Conservation (phyloP, 768 basidiomycete genomes). For the Xerocomellus chrysenteron region DNA sequence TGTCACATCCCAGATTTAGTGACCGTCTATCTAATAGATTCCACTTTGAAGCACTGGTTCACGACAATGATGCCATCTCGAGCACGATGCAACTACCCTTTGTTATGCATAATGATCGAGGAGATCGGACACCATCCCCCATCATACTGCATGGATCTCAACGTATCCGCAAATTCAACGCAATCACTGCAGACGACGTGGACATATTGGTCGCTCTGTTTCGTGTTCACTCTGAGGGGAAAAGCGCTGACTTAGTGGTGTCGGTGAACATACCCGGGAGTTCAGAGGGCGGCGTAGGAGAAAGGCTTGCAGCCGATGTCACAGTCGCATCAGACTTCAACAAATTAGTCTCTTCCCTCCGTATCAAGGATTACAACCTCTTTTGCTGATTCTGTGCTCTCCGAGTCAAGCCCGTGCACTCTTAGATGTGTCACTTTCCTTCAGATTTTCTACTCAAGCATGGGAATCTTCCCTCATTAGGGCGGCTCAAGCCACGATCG, state of each 20-base stretch:
- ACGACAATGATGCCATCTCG: constrained; percentile 78
- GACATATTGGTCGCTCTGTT: constrained; percentile 79
- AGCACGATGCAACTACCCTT: constrained; percentile 43
- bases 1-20: not conserved
- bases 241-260: constrained; percentile 78
- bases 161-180: constrained; percentile 74
- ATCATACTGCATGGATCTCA: constrained; percentile 71
- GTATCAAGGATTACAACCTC: constrained; percentile 64
- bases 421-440: constrained; percentile 1
- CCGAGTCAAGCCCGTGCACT: not conserved
- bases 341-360: constrained; percentile 54
- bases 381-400: constrained; percentile 49
- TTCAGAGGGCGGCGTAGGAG: constrained; percentile 27
- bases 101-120: constrained; percentile 41
- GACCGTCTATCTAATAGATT: constrained; percentile 51
- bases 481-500: not conserved
- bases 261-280: constrained; percentile 79
- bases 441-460: not conserved
- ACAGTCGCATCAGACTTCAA: constrained; percentile 47
- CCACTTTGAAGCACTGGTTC: constrained; percentile 86
- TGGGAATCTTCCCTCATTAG: not conserved
- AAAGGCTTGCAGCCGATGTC: constrained; percentile 28
- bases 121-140: constrained; percentile 55
- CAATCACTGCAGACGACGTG: constrained; percentile 58
- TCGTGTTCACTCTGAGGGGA: constrained; percentile 54